Base-by-base conservation (phyloP, 805 yeast species). In the Candida nanaspora region DNA sequence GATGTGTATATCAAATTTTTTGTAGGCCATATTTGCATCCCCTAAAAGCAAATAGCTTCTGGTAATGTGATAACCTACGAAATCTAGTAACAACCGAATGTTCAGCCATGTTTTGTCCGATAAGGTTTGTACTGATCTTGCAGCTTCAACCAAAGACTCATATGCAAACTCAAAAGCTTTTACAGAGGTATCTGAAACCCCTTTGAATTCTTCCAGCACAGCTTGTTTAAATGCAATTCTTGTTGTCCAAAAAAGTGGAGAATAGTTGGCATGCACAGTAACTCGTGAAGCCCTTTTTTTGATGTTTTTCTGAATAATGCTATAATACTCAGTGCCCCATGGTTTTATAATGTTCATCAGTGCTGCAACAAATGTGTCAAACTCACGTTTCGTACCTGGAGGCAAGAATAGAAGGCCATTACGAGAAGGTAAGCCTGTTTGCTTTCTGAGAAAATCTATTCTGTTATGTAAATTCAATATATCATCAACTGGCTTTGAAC, bases 1-100 rank as follows among this genome's bases (percentile, higher is more conserved):
- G 2, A 83, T 52, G 61, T 86, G 96, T 16, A 74, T 66, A 30
- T 69, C 69, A 53, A 85, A 86, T 54, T 79, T 82, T 43, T 71
- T 66, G 49, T 77, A 74, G 0, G 89, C 86, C 37, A 66, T 49
- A 30, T 78, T 66, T 1, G 82, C 71, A 45, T 74, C 77, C 33
- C 75, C 83, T 13, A 75, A 43, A 13, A 82, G 76, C 21, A 85
- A 64, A 48, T 78, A 74, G 1, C 78, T 65, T 46, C 83, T 69
- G 7, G 76, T 74, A 9, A 85, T 77, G 49, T 82, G 84, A 38
- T 82, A 66, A 0, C 82, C 80, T 6, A 75, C 52, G 4, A 76
- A 55, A 52, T 86, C 95, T 6, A 83, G 55, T 36, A 82, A 57
- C 9, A 54, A 51, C 33, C 86, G 55, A 29, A 72, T 57, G 32